phyloP scores from a whole-genome alignment of 305 asterid species.

The Solanum hybrid region DNA sequence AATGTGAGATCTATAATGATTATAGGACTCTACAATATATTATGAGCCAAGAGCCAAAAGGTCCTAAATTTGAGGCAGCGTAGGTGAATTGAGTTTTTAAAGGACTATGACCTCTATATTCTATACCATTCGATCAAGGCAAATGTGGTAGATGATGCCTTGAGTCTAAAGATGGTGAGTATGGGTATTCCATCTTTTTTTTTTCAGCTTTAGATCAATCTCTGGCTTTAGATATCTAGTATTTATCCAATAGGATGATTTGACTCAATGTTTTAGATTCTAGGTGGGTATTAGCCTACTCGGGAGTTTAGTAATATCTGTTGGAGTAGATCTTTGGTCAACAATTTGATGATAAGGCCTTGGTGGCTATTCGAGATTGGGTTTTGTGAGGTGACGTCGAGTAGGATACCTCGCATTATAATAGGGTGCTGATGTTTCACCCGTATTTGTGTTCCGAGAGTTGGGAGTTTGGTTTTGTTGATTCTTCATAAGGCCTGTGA shows the following conservation, averaged over 20 bases:
- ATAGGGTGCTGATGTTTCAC: background rate
- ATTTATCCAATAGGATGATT: background rate
- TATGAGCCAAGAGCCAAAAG: background rate
- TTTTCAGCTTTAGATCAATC: no score
- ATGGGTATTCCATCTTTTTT: background rate
- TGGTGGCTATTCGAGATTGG: background rate
- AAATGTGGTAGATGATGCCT: background rate
- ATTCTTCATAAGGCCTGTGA: background rate
- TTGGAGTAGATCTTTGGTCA: background rate
- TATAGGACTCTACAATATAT: background rate
- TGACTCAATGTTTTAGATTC: background rate
- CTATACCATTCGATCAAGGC: background rate
- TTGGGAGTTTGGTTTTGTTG: background rate
- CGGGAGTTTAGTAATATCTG: background rate
- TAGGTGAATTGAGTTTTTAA: background rate
- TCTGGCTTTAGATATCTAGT: background rate
- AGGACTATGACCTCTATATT: background rate
- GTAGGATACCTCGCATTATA: background rate
- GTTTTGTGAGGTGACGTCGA: background rate
- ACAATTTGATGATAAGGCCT: background rate
- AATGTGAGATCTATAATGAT: background rate
- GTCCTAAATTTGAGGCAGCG: background rate
- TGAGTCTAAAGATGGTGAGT: background rate
- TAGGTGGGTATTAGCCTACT: background rate
- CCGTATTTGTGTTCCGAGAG: background rate